Conservation (phyloP, 768 basidiomycete species). For the Phlegmacium glaucopus region DNA sequence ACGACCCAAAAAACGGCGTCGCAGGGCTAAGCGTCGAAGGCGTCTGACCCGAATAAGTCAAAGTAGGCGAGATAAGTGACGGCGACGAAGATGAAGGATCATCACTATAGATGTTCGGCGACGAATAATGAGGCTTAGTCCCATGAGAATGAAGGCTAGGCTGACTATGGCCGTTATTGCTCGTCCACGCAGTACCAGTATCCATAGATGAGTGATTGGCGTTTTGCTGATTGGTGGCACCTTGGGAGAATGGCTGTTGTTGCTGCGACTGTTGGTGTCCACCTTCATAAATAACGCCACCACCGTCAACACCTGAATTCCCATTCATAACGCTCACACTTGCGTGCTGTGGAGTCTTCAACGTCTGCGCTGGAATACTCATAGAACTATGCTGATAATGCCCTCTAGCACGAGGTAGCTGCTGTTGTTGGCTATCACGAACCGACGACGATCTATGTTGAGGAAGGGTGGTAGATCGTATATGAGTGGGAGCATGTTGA, state of each 20-base stretch:
- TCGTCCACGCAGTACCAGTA: no score
- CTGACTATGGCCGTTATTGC: no score
- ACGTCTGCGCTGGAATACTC: conserved; percentile 35
- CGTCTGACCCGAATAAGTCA: conserved; percentile 65
- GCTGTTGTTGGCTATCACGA: conserved; percentile 21
- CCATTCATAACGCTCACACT: conserved; percentile 22
- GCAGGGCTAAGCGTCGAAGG: conserved; percentile 68
- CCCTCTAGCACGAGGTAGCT: conserved; percentile 16
- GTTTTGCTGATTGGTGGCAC: not conserved
- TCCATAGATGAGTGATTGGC: conserved; percentile 1
- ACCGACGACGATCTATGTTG: conserved; percentile 29
- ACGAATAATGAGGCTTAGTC: conserved; percentile 13
- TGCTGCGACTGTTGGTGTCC: conserved; percentile 11
- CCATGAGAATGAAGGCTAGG: not conserved
- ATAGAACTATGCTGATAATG: conserved; percentile 49
- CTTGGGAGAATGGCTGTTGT: conserved; percentile 7
- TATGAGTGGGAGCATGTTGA: conserved; percentile 27
- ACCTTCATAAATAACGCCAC: conserved; percentile 16
- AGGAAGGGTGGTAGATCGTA: conserved; percentile 44
- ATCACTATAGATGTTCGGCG: conserved; percentile 17
- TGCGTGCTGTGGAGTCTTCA: conserved; percentile 31
- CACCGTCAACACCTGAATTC: conserved; percentile 12
- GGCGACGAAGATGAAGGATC: conserved; percentile 32
- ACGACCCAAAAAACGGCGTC: conserved; percentile 68
- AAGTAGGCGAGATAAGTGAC: conserved; percentile 59